Evolutionary conservation across 116 monocot genomes (phyloP), one percentile per base, ranked within the genome.

Genomic region (Phalaenopsis hybrid): DNA sequence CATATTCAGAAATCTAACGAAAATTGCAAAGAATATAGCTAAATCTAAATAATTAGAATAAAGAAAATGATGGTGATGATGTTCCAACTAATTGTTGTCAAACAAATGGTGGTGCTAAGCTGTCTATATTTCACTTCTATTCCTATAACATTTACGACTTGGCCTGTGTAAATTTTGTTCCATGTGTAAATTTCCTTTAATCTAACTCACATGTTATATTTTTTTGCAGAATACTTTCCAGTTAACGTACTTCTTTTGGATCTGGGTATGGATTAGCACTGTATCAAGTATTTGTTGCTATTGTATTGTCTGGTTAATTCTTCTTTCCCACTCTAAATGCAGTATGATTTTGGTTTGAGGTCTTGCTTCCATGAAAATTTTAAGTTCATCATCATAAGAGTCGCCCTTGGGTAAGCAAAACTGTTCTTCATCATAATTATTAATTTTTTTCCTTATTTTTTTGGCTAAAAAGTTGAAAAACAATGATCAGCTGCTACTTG

Each of bases 181-280:
- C 28, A 28, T 28, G 28, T 28, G 4, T 4, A 61, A 21, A 61
- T 61, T 61, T 61, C 21, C 52, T 61, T 18, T n/a, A 61, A 21
- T 61, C n/a, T 61, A 8, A 61, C 5, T 61, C 20, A 61, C 4
- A 61, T 61, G 61, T 61, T 61, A 18, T 77, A 20, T 82, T 86
- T 55, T n/a, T 37, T n/a, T 94, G 89, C 93, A 98, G 94, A 93
- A 99, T 87, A 89, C 93, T 20, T 99, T 95, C 81, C 92, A 99
- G 73, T 81, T 99, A 81, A 93, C 87, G 79, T 89, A 88, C 69
- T 99, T 95, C 59, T 81, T 95, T 15, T 95, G 92, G 90, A 89
- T 93, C 57, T 95, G 91, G 98, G 98, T 95, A 90, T 81, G 85
- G 16, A 20, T 80, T 78, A 4, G 17, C 25, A 44, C 74, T 44